Evolutionary conservation across 78 protist species (phyloP).

Genomic region (Parvularia atlantis): DNA sequence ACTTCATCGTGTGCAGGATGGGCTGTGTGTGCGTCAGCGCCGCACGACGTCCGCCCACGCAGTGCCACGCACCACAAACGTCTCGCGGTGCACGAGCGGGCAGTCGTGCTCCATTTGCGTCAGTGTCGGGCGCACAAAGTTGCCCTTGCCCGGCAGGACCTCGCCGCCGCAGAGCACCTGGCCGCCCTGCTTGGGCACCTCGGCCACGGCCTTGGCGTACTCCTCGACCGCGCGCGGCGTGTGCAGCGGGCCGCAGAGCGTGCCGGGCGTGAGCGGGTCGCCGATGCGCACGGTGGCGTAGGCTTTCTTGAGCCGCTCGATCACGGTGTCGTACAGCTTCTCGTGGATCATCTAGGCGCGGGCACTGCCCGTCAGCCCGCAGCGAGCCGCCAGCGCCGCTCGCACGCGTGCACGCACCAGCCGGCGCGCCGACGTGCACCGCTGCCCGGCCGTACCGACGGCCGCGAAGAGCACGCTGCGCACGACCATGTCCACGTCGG

Average conservation of each 20-base stretch:
- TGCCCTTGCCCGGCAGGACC: slow-evolving; percentile 31
- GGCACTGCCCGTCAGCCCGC: not conserved
- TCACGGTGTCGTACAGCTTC: slow-evolving; percentile 43
- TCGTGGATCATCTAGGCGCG: slow-evolving; percentile 57
- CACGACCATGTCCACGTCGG: slow-evolving; percentile 66
- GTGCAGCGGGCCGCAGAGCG: slow-evolving; percentile 77
- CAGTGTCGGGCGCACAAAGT: slow-evolving; percentile 82
- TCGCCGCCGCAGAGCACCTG: slow-evolving; percentile 70
- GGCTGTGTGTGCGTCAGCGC: slow-evolving; percentile 42
- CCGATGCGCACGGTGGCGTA: slow-evolving; percentile 59
- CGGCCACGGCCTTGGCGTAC: slow-evolving; percentile 57
- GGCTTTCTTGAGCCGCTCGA: slow-evolving; percentile 49
- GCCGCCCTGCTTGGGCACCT: slow-evolving; percentile 50
- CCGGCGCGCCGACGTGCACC: slow-evolving; percentile 78
- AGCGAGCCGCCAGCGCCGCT: too few species aligned
- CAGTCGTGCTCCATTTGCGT: slow-evolving; percentile 41
- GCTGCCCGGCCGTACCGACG: slow-evolving; percentile 87
- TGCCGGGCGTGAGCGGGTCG: slow-evolving; percentile 47
- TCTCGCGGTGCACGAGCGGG: slow-evolving; percentile 44
- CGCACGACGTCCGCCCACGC: slow-evolving; percentile 31
- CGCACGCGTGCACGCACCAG: not conserved
- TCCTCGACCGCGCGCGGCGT: slow-evolving; percentile 56
- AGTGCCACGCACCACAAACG: slow-evolving; percentile 23
- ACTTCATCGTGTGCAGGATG: slow-evolving; percentile 65
- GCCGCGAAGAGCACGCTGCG: slow-evolving; percentile 62